phyloP scores from a whole-genome alignment of 441 rosid species.

The Geranium incanum region DNA sequence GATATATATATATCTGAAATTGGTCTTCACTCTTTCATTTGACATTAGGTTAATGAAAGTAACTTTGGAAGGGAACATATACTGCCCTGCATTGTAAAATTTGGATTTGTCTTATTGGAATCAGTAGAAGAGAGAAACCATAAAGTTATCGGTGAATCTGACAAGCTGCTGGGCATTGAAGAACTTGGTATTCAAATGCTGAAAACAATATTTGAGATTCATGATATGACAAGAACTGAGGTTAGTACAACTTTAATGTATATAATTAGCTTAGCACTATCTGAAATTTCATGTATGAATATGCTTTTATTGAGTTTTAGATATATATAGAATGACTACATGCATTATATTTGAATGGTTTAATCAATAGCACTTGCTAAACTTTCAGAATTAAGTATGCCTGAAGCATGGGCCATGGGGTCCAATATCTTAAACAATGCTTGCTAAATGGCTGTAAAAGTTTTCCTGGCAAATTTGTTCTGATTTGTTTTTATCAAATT shows the following conservation, averaged over 20 bases:
- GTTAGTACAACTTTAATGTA: conserved; percentile 27
- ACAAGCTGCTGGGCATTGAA: conserved; percentile 49
- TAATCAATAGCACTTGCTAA: too few relatives aligned
- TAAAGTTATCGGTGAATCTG: conserved; percentile 28
- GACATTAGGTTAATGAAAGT: conserved; percentile 59
- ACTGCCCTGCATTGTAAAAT: conserved; percentile 59
- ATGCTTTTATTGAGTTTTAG: not conserved
- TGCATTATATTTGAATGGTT: not conserved
- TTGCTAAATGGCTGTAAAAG: too few relatives aligned
- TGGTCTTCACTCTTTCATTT: conserved; percentile 9
- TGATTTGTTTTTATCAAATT: not conserved
- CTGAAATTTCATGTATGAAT: not conserved
- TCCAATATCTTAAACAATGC: too few relatives aligned
- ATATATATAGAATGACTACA: not conserved
- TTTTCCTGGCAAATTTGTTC: not conserved
- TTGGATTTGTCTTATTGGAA: conserved; percentile 61
- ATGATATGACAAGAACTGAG: conserved; percentile 84
- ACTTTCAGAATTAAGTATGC: too few relatives aligned
- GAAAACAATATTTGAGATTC: conserved; percentile 61
- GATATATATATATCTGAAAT: not conserved
- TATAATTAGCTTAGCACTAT: not conserved
- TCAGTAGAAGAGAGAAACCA: conserved; percentile 41
- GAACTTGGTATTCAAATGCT: conserved; percentile 64
- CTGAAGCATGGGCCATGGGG: too few relatives aligned
- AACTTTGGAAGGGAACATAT: conserved; percentile 71